Percentiles rank a stretch among this genome's conserved stretches.
phyloP scores from a whole-genome alignment of 371 early-diverging fungal species.

The Umbelopsis sp. region DNA sequence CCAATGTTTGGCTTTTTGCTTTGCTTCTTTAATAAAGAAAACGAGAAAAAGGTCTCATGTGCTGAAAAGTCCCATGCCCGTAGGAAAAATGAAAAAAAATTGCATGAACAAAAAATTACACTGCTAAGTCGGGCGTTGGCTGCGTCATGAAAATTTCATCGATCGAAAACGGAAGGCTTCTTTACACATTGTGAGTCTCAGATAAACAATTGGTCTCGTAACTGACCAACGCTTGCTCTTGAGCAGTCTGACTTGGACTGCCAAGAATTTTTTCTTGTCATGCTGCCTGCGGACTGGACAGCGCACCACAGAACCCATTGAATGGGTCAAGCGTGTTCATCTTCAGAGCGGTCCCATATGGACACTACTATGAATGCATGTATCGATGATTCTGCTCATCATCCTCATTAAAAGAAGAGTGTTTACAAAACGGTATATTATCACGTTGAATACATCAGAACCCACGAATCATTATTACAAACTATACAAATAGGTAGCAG shows the following conservation, averaged over 20 bases:
- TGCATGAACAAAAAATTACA: neutral
- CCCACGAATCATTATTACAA: constrained; percentile 25
- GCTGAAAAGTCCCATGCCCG: neutral
- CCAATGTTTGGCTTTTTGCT: too few species aligned
- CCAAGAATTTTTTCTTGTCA: too few species aligned
- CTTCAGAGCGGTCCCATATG: too few species aligned
- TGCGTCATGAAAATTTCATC: neutral
- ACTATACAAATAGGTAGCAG: constrained; percentile 81
- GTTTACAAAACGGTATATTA: too few species aligned
- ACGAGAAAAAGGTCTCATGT: neutral
- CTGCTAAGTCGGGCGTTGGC: neutral
- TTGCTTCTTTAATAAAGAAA: too few species aligned
- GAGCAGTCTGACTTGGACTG: too few species aligned
- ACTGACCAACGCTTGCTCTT: neutral
- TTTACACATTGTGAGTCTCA: neutral
- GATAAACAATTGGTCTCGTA: neutral
- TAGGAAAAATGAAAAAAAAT: neutral
- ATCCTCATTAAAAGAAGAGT: too few species aligned
- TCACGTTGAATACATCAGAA: neutral
- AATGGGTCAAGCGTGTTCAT: too few species aligned
- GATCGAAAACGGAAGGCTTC: neutral
- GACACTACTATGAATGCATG: too few species aligned
- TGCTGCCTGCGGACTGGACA: too few species aligned
- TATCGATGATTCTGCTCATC: too few species aligned
- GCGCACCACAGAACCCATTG: too few species aligned